Conservation (phyloP, 2,329 filamentous ascomycete genomes). For the Clonostachys chloroleuca region DNA sequence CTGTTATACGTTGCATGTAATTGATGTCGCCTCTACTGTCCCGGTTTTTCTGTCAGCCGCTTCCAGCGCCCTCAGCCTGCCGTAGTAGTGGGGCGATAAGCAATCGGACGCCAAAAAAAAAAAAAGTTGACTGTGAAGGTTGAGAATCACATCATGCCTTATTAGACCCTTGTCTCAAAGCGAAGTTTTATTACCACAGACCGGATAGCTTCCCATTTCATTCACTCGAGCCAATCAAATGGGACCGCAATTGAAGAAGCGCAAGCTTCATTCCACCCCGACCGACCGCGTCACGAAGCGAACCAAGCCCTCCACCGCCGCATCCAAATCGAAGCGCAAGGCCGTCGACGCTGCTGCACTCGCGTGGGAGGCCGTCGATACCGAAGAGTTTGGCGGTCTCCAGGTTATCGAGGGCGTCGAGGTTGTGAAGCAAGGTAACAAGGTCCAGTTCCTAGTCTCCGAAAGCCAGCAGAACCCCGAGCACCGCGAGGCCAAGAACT, state of each 20-base stretch:
- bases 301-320: conserved; percentile 9
- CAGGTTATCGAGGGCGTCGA: conserved; percentile 92
- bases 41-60: no score
- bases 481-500: conserved; percentile 6
- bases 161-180: no score
- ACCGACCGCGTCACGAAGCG: conserved; percentile 26
- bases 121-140: no score
- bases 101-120: no score
- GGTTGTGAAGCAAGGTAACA: conserved; percentile 63
- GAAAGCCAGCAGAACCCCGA: conserved; percentile 9
- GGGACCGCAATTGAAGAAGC: conserved; percentile 26
- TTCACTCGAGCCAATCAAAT: conserved; percentile 11
- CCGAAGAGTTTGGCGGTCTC: conserved; percentile 78
- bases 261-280: conserved; percentile 25
- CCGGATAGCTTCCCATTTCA: no score
- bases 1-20: no score
- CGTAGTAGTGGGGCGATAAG: no score
- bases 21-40: no score
- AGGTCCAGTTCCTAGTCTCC: conserved; percentile 49
- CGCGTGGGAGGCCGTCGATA: conserved; percentile 73
- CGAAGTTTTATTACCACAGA: no score
- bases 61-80: no score
- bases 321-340: conserved; percentile 11
- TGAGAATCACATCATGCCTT: no score
- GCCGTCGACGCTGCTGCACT: conserved; percentile 42